Evolutionary conservation across 2,329 filamentous ascomycete genomes (phyloP), one percentile per base, ranked within the genome.

Genomic region (Colletotrichum cordylinicola): DNA sequence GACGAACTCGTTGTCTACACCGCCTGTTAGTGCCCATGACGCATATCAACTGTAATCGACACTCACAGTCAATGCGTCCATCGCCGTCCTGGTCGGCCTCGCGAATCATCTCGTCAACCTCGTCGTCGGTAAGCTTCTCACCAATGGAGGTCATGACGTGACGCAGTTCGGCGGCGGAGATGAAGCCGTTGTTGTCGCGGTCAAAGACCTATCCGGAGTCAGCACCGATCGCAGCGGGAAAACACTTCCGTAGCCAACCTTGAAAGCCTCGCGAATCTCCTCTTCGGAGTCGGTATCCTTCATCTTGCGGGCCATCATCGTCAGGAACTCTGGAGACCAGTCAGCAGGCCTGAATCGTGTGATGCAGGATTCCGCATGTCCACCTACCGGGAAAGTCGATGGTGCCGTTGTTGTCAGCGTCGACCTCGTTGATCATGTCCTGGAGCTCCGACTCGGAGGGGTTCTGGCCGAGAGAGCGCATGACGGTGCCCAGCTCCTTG

Each of bases 291-390:
- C 95, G 80, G 95, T 97, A 82, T 96, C 95, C 90, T 96, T 96
- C 95, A 97, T 97, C 89, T 97, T 97, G 83, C 95, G 92, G 76
- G 95, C 95, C 95, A 97, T 97, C 95, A 97, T 97, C 78, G 95
- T 97, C 77, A 97, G 89, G 87, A 97, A 97, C 84, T 97, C 95
- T 96, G n/a, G 27, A 79, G n/a, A 13, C 27, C n/a, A 33, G 81
- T 84, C 77, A 85, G 82, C 79, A 71, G 72, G 55, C 18, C 56
- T 48, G 27, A 13, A 8, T 27, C 16, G 12, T 60, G 35, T 24
- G 10, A 29, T 12, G 15, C 16, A 37, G 9, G 10, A 39, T 8
- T 35, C 27, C n/a, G 29, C 12, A 8, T 21, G 12, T 39, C 12
- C 16, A 81, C 91, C 81, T 91, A 96, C 95, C 95, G 83, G 95